Base-by-base conservation (phyloP, 1,139 yeast genomes). In the Geotrichum aggregatum region DNA sequence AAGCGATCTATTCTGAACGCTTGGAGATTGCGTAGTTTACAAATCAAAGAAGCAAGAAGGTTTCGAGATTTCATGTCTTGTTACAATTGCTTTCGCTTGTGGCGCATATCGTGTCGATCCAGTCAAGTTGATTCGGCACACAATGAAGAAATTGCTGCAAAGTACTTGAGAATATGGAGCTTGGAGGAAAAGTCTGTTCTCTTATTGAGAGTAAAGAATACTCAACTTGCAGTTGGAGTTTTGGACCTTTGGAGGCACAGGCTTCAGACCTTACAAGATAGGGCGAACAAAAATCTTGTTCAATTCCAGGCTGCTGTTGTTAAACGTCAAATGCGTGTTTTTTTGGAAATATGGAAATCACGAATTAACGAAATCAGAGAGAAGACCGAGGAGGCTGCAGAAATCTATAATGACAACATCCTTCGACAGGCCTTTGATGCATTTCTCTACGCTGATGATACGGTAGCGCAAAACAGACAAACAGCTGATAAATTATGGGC, bases 361-460 rank as follows among this genome's bases (percentile, higher is more conserved):
- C 45, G 31, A 6, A 8, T 16, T 1, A 40, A 14, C 1, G 49
- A 19, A 13, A 18, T 41, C 4, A 33, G 22, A 5, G 28, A 21
- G 10, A 22, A 30, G 8, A 21, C 22, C 6, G 38, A 26, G 4
- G 19, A 34, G 22, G 54, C 54, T 5, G 36, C 11, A n/a, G 22
- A 22, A 3, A 42, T 46, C 18, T 50, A 50, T 36, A 35, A 50
- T 34, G 24, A 21, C 16, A 42, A 18, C 35, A 45, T 50, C 28
- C 11, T 30, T n/a, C 44, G 30, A 24, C 50, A 50, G 6, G 54
- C 49, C 7, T 34, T 50, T 16, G 22, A 50, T n/a, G 28, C 47
- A 2, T 11, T 50, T 1, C 11, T 45, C n/a, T 41, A 35, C 30
- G 28, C 43, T 3, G 44, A 35, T 1, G 47, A 50, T 4, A 34